Evolutionary conservation across 257 asterid genomes (phyloP).

Genomic region (Nicotiana attenuata): DNA sequence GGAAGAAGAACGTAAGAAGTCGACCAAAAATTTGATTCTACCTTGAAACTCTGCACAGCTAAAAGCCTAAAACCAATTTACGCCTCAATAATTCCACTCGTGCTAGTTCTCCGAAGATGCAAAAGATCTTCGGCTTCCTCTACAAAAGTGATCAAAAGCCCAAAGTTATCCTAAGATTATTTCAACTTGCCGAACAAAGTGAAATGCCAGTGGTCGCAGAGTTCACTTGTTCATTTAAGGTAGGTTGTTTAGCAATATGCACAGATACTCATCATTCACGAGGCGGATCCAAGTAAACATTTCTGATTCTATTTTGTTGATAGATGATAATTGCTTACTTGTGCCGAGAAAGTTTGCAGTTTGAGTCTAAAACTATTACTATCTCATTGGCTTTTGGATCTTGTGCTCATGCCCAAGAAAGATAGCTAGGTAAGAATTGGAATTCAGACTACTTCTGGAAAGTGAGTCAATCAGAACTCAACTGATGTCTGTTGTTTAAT

Average conservation of each 20-base stretch:
- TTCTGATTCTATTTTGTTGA: neutral
- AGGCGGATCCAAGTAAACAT: neutral
- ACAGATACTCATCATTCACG: neutral
- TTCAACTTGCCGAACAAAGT: neutral
- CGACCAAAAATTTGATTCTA: too few species aligned
- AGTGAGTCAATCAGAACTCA: neutral
- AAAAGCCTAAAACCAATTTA: too few species aligned
- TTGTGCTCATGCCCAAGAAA: neutral
- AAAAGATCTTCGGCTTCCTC: too few species aligned
- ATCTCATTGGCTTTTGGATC: neutral
- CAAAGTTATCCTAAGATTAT: too few species aligned
- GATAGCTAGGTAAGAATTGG: neutral
- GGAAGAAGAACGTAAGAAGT: too few species aligned
- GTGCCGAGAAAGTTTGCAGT: neutral
- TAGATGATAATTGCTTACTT: neutral
- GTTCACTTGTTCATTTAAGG: too few species aligned
- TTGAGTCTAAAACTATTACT: neutral
- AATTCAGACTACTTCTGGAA: neutral
- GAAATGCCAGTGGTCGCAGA: neutral
- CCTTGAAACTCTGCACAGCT: too few species aligned
- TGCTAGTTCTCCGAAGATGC: too few species aligned
- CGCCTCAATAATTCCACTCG: too few species aligned
- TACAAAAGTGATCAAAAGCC: too few species aligned
- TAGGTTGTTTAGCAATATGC: neutral
- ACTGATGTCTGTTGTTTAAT: neutral